Conservation (phyloP, 148 eudicot species). For the Oxyria digyna region DNA sequence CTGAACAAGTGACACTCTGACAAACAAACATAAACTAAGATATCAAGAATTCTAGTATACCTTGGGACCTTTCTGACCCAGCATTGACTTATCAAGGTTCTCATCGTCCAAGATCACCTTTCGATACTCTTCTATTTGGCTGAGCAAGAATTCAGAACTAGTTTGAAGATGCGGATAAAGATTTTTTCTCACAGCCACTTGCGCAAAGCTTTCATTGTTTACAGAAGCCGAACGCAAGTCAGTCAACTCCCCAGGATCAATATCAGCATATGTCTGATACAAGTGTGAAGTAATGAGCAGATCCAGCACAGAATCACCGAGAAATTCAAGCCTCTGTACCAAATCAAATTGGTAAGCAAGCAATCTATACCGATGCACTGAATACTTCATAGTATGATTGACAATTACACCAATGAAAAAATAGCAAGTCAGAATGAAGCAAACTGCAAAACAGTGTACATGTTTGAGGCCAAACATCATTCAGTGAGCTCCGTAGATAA, state of each 20-base stretch:
- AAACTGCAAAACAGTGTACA: not conserved
- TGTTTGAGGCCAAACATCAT: too few species aligned
- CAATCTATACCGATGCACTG: not conserved
- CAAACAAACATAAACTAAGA: not conserved
- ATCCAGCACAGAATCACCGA: slow-evolving; percentile 89
- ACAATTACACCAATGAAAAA: not conserved
- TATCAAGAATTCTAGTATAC: slow-evolving; percentile 12
- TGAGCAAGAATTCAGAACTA: slow-evolving; percentile 32
- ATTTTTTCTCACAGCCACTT: slow-evolving; percentile 50
- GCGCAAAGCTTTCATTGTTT: slow-evolving; percentile 80
- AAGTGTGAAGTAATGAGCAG: slow-evolving; percentile 69
- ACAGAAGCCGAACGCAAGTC: slow-evolving; percentile 97
- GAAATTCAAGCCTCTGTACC: slow-evolving; percentile 81
- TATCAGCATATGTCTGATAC: slow-evolving; percentile 44
- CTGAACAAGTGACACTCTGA: not conserved
- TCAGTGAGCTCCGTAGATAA: too few species aligned
- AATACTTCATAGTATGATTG: not conserved
- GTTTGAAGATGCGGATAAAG: slow-evolving; percentile 70
- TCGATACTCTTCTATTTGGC: slow-evolving; percentile 49
- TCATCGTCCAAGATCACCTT: slow-evolving; percentile 29
- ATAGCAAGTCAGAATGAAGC: not conserved
- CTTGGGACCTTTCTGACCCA: slow-evolving; percentile 57
- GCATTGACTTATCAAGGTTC: slow-evolving; percentile 23
- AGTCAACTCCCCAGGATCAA: slow-evolving; percentile 86
- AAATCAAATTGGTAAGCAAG: not conserved